Evolutionary conservation across 2,329 filamentous ascomycete species (phyloP).

Genomic region (Curvularia eragrostidis): DNA sequence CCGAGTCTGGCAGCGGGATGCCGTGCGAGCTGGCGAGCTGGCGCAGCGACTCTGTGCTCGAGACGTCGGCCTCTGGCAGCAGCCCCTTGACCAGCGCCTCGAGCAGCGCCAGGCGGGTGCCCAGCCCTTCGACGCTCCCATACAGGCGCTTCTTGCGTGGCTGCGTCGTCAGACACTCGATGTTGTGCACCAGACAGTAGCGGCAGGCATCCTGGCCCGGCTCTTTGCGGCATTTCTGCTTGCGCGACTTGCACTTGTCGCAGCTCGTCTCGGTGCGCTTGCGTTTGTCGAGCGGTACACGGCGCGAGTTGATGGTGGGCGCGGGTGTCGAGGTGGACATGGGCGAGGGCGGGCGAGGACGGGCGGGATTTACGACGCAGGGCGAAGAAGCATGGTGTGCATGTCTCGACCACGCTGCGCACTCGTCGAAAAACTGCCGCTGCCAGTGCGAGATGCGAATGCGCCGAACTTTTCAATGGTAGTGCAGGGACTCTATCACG

Average conservation of each 20-base stretch:
- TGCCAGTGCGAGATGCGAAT: constrained; percentile 14
- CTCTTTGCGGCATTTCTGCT: constrained; percentile 55
- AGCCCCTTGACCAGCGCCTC: constrained; percentile 56
- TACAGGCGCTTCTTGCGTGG: constrained; percentile 56
- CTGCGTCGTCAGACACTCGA: constrained; percentile 54
- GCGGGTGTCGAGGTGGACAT: constrained; percentile 17
- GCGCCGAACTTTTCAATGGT: constrained; percentile 10
- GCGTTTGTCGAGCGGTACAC: constrained; percentile 54
- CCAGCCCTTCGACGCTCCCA: constrained; percentile 53
- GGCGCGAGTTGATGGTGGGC: constrained; percentile 37
- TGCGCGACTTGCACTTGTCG: constrained; percentile 57
- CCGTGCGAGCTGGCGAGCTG: constrained; percentile 50
- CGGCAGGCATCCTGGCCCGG: constrained; percentile 50
- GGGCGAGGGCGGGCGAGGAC: constrained; percentile 13
- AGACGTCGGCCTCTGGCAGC: constrained; percentile 52
- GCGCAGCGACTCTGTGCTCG: constrained; percentile 52
- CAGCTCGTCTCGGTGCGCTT: constrained; percentile 56
- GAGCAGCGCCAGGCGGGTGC: constrained; percentile 51
- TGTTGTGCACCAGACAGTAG: constrained; percentile 52
- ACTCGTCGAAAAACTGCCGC: constrained; percentile 7
- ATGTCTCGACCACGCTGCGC: constrained; percentile 7
- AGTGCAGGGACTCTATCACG: constrained; percentile 10
- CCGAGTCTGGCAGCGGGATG: constrained; percentile 48
- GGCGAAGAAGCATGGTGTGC: constrained; percentile 19
- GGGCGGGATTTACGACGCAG: constrained; percentile 15